These are phyloP conservation scores for Penicillium olsonii DNA, from an alignment of 2,329 filamentous ascomycete genomes.

Conservation along the genomic window DNA sequence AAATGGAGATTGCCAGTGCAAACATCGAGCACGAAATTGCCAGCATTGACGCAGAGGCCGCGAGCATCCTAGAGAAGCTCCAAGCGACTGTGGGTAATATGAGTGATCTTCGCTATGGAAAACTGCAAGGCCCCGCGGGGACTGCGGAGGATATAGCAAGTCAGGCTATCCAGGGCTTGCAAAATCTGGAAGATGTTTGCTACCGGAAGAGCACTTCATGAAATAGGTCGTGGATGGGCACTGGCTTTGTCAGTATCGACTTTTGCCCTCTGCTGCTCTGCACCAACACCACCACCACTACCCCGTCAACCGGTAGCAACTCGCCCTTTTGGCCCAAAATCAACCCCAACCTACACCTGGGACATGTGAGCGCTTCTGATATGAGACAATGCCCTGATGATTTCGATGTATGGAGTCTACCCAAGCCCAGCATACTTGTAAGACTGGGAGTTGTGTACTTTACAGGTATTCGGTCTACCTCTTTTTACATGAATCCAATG, in stretches of 20 bases:
- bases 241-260: background rate
- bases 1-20: constrained; percentile 66
- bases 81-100: constrained; percentile 68
- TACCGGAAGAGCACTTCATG: constrained; percentile 34
- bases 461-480: background rate
- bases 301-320: background rate
- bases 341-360: too few relatives aligned
- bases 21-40: constrained; percentile 70
- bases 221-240: background rate
- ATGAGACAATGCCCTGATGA: too few relatives aligned
- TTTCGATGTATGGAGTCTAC: background rate
- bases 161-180: constrained; percentile 68
- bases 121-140: constrained; percentile 54
- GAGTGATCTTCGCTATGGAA: constrained; percentile 81
- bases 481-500: background rate
- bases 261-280: background rate
- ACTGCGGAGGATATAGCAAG: constrained; percentile 63
- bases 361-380: too few relatives aligned
- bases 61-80: constrained; percentile 61
- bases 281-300: too few relatives aligned
- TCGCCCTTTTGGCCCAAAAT: too few relatives aligned
- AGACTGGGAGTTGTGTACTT: background rate
- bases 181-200: constrained; percentile 65
- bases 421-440: background rate
- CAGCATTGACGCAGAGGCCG: constrained; percentile 65